Evolutionary conservation across 441 rosid species (phyloP).

Genomic region (Populus tomentosa): DNA sequence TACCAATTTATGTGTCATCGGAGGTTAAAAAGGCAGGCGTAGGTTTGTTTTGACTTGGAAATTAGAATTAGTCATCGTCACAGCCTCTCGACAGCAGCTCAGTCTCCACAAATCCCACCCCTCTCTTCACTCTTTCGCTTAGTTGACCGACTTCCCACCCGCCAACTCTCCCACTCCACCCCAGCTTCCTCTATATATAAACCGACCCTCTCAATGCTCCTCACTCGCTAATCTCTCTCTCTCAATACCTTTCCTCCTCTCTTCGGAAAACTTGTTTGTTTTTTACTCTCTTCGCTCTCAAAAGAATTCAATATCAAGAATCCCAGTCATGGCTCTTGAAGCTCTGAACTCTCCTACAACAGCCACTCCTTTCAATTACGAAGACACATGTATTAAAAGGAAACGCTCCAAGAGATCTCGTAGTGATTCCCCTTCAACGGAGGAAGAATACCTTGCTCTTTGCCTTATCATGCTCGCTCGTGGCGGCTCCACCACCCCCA

Average conservation of each 20-base stretch:
- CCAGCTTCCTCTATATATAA: not conserved
- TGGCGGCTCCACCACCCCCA: constrained; percentile 32
- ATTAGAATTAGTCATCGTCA: constrained; percentile 9
- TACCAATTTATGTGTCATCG: not conserved
- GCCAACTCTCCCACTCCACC: constrained; percentile 16
- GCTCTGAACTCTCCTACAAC: constrained; percentile 59
- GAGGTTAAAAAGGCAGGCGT: constrained; percentile 16
- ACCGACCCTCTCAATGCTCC: not conserved
- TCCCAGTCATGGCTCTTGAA: constrained; percentile 60
- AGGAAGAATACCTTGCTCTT: constrained; percentile 83
- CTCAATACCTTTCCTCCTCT: not conserved
- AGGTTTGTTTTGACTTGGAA: constrained; percentile 39
- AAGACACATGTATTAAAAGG: constrained; percentile 67
- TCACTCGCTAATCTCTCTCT: constrained; percentile 7
- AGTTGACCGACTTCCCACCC: constrained; percentile 51
- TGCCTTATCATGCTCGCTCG: constrained; percentile 94
- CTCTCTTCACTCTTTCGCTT: constrained; percentile 14
- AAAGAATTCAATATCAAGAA: not conserved
- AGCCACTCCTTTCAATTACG: constrained; percentile 29
- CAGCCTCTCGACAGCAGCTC: not conserved
- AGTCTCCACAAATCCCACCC: constrained; percentile 7
- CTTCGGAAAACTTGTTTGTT: not conserved
- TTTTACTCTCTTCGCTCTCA: not conserved
- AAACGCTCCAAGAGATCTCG: constrained; percentile 64
- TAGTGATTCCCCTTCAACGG: constrained; percentile 42